Conservation (phyloP, 2,329 filamentous ascomycete genomes). For the Magnaporthiopsis poae region DNA sequence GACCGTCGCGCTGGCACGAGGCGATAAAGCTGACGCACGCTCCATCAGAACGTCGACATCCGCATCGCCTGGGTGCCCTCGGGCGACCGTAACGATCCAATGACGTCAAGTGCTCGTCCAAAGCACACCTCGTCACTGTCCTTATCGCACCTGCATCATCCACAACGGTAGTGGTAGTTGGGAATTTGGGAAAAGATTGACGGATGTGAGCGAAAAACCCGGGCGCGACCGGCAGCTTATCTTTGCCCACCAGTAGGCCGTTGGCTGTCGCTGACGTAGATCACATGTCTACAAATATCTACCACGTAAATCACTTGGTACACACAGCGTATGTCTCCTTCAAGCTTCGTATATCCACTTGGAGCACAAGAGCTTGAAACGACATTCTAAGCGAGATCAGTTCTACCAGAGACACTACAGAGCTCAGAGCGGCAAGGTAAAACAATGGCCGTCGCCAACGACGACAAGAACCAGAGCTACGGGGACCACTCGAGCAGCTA, state of each 20-base stretch:
- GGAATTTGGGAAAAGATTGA: neutral
- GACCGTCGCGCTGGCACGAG: too few species aligned
- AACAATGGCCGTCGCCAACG: neutral
- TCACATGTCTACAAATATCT: neutral
- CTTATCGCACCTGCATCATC: neutral
- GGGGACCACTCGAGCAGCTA: conserved; percentile 9
- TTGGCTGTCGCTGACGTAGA: neutral
- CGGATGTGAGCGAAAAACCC: neutral
- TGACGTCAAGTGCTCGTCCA: neutral
- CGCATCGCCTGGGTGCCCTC: neutral
- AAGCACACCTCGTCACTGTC: neutral
- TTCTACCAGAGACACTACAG: neutral
- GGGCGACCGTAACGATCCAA: neutral
- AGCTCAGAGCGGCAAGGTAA: neutral
- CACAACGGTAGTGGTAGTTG: neutral
- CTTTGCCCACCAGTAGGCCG: neutral
- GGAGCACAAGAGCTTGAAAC: too few species aligned
- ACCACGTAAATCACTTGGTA: too few species aligned
- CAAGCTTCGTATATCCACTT: too few species aligned
- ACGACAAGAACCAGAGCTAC: neutral
- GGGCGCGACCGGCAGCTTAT: neutral
- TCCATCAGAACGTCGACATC: neutral
- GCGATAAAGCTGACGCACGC: too few species aligned
- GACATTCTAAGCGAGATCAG: neutral
- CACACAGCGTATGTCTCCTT: too few species aligned